Percentiles rank a stretch among this genome's conserved stretches.
phyloP scores from a whole-genome alignment of 331 rosid species.

The Saraca asoca region DNA sequence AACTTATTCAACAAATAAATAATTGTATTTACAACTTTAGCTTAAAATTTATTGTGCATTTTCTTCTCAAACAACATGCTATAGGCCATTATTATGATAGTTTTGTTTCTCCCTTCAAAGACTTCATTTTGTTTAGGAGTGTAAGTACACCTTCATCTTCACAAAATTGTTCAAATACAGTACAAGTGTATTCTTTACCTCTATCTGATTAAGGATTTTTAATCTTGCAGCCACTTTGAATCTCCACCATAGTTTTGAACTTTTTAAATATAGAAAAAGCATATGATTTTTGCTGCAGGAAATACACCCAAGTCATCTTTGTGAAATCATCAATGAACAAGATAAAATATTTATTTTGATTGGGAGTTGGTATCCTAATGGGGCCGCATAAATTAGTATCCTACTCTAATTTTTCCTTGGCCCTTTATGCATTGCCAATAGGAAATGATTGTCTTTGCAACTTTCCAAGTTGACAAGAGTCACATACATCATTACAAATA shows the following conservation, averaged over 20 bases:
- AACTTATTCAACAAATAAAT: no score
- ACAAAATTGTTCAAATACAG: neutral
- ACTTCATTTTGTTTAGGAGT: neutral
- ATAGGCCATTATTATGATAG: no score
- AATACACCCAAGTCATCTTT: neutral
- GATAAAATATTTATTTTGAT: neutral
- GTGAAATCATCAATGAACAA: neutral
- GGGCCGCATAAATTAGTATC: neutral
- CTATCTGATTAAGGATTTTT: neutral
- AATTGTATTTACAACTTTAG: no score
- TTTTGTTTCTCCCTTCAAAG: neutral
- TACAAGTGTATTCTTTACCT: neutral
- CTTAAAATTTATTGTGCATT: no score
- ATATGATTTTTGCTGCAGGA: neutral
- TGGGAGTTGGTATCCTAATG: neutral
- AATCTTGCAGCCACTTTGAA: neutral
- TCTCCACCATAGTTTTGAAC: neutral
- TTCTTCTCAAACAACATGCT: no score
- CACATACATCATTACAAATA: no score
- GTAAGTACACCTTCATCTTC: neutral
- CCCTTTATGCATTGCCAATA: no score
- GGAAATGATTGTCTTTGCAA: no score
- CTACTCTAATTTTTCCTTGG: neutral
- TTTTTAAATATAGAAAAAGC: neutral
- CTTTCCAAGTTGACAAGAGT: no score